Evolutionary conservation across 1,284 basidiomycete genomes (phyloP), one percentile per base, ranked within the genome.

Genomic region (Afroboletus lepidellus): DNA sequence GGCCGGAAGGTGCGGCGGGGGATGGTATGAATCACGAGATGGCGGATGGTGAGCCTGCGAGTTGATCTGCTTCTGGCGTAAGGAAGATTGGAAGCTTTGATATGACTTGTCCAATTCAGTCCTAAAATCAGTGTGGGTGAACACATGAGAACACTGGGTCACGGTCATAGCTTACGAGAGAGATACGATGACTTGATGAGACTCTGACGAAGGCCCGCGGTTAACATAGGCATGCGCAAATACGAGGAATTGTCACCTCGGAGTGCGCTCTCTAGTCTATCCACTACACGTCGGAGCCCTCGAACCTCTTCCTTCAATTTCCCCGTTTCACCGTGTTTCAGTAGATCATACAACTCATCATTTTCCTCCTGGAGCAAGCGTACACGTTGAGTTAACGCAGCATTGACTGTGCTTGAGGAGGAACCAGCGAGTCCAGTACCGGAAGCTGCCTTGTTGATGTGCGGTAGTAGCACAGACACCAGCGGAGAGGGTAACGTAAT

Each of bases 341-440:
- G 69, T 8, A 91, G 69, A 46, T 83, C 79, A 63, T 90, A 92
- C 5, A 90, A 61, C 56, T 92, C 89, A 57, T 92, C 87, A 54
- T 92, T 92, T 69, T 92, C 89, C 48, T 88, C 84, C 65, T 92
- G 90, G 9, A 92, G 72, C 8, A 85, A 69, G 51, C 80, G 82
- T 25, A 81, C 77, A 45, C 87, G 77, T 62, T 90, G 87, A 0
- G 80, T 83, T 50, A 92, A 76, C 4, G 89, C 89, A 16, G 82
- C 74, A 25, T 79, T 79, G 25, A 87, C 83, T 1, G 86, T 85
- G 56, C 75, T 78, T 5, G 84, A 83, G 20, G 69, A 63, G 38
- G 77, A 64, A 51, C 72, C 58, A 27, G 65, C 48, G 53, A 60
- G 60, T 43, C 60, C 51, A 46, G 59, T 59, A 55, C 55, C 57